phyloP scores from a whole-genome alignment of 441 rosid species.

The Croton laevigatus region DNA sequence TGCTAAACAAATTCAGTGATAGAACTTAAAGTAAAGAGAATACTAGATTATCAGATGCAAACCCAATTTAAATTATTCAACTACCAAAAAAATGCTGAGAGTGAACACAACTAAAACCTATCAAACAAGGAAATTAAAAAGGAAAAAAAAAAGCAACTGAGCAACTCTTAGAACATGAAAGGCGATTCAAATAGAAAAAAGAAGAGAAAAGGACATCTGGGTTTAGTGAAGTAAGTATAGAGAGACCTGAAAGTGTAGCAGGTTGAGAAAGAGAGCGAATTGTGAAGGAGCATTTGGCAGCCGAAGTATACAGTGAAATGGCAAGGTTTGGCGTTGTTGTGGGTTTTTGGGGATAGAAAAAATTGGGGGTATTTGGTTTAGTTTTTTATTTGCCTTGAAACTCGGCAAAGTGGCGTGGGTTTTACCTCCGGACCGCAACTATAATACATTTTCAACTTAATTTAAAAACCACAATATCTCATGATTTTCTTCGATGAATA shows the following conservation, averaged over 20 bases:
- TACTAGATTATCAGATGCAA: not conserved
- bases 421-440: not conserved
- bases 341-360: not conserved
- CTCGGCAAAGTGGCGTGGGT: not conserved
- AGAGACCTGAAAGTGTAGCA: not conserved
- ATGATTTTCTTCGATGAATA: too few relatives aligned
- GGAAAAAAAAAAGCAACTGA: not conserved
- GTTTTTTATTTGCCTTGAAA: conserved; percentile 15
- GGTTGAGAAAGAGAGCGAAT: not conserved
- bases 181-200: not conserved
- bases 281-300: not conserved
- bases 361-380: not conserved
- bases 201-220: not conserved
- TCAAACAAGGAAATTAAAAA: not conserved
- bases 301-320: conserved; percentile 7
- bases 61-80: not conserved
- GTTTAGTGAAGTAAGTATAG: not conserved
- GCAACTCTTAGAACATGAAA: not conserved
- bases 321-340: not conserved
- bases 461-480: too few relatives aligned
- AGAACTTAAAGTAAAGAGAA: not conserved
- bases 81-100: not conserved
- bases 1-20: not conserved
- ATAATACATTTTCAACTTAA: not conserved
- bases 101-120: not conserved